Base-by-base conservation (phyloP, 106 monocot species). In the Apostasia shenzhenica region DNA sequence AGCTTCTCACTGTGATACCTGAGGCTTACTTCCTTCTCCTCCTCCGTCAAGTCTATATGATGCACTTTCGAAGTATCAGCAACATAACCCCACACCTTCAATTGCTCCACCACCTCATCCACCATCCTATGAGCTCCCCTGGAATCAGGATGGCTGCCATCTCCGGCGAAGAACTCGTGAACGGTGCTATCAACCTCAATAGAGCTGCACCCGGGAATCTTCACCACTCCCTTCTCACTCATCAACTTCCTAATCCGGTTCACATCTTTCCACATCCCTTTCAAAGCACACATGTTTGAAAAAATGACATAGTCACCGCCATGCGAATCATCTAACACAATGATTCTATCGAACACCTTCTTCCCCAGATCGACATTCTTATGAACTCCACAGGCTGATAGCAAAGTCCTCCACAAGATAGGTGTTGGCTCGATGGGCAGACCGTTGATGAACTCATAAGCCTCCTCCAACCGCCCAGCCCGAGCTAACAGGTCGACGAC, bases 1-100 rank as follows among this genome's bases (percentile, higher is more conserved):
- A 92, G 51, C 83, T 92, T 92, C 92, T 92, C 92, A 60, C 92
- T 88, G 69, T 92, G 92, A 59, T 88, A 88, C 57, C 83, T 70
- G 0, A 92, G 71, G 68, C 83, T 92, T 4, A 10, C 59, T 67
- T 85, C 85, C 78, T 88, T 92, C 69, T 85, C 83, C 57, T 77
- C 77, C 77, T 92, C 85, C n/a, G 59, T 77, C 76, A 92, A 67
- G 59, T 74, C 80, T 8, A 51, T 56, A 54, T 92, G 88, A 49
- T 55, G 63, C 64, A 88, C 92, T 52, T 57, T 67, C 5, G 83
- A 78, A 38, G 81, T 85, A 44, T 92, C 85, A 0, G 92, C 85
- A 8, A 58, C 74, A 42, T 92, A 92, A 0, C 92, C 92, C 0
- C 72, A 82, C 46, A 55, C 37, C 71, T 82, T 87, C 65, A 92